Conservation (phyloP, 1,284 basidiomycete species). For the Ustanciosporium gigantosporum region DNA sequence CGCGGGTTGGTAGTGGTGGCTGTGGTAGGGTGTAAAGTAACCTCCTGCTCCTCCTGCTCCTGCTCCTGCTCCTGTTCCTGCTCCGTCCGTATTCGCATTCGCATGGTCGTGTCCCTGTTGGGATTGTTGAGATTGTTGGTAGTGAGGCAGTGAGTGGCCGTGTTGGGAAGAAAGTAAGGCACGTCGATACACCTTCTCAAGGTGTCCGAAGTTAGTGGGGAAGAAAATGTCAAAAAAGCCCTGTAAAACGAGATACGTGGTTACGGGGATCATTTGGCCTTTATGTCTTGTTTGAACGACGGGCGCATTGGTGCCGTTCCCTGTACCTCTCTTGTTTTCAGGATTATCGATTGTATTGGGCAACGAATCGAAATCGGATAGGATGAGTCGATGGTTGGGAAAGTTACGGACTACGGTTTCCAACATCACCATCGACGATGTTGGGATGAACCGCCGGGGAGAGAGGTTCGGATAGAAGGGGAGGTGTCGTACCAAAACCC, state of each 20-base stretch:
- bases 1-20: background rate
- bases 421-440: constrained; percentile 83
- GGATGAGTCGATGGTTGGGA: constrained; percentile 84
- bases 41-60: background rate
- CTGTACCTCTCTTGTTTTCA: too few relatives aligned
- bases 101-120: background rate
- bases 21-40: constrained; percentile 3
- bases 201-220: constrained; percentile 84
- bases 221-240: constrained; percentile 99
- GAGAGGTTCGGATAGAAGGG: constrained; percentile 87
- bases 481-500: constrained; percentile 30
- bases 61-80: background rate
- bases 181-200: constrained; percentile 61
- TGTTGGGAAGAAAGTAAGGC: constrained; percentile 1
- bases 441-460: constrained; percentile 87
- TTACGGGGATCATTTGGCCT: constrained; percentile 77
- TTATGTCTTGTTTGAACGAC: constrained; percentile 93
- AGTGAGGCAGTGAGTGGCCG: background rate
- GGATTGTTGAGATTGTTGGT: background rate
- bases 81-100: background rate
- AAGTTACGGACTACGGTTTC: constrained; percentile 81
- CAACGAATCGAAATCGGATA: constrained; percentile 87
- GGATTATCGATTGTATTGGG: constrained; percentile 80
- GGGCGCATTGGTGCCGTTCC: constrained; percentile 79
- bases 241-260: constrained; percentile 87